Evolutionary conservation across 78 protist species (phyloP).

Genomic region (Polysphondylium violaceum): DNA sequence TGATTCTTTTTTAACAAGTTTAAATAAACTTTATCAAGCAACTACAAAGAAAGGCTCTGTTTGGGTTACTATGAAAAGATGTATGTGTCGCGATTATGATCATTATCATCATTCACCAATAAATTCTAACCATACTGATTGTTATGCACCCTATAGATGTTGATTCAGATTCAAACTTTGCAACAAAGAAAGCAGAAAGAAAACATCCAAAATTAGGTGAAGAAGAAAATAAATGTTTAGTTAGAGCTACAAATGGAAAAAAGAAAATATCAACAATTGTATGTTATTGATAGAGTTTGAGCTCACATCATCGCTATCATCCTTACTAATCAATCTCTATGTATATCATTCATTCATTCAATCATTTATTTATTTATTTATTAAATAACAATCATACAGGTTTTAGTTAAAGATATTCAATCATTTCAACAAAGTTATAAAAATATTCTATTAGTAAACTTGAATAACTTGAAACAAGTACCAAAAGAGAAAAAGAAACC

Average conservation of each 20-base stretch:
- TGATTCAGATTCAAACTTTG: constrained; percentile 16
- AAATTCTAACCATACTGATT: background rate
- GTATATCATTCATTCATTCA: background rate
- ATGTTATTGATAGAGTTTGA: background rate
- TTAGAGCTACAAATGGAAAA: constrained; percentile 61
- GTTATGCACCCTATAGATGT: constrained; percentile 1
- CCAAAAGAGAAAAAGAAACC: constrained; percentile 52
- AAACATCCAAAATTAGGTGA: background rate
- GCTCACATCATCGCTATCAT: no score
- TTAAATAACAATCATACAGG: no score
- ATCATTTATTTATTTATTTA: background rate
- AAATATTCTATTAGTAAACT: constrained; percentile 11
- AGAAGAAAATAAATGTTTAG: constrained; percentile 60
- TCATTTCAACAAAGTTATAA: constrained; percentile 40
- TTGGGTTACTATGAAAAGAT: constrained; percentile 66
- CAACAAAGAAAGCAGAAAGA: constrained; percentile 12
- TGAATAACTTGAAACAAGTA: constrained; percentile 40
- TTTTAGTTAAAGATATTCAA: constrained; percentile 17
- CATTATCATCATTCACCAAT: background rate
- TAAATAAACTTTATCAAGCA: constrained; percentile 29
- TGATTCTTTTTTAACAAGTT: constrained; percentile 25
- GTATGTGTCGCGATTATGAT: background rate
- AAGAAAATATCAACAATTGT: constrained; percentile 58
- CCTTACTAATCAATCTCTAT: background rate
- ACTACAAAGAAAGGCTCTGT: constrained; percentile 29